A percentile compares a stretch with the other conserved stretches of the same genome.
Conservation (phyloP, 768 basidiomycete species). For the Suillus sp. region DNA sequence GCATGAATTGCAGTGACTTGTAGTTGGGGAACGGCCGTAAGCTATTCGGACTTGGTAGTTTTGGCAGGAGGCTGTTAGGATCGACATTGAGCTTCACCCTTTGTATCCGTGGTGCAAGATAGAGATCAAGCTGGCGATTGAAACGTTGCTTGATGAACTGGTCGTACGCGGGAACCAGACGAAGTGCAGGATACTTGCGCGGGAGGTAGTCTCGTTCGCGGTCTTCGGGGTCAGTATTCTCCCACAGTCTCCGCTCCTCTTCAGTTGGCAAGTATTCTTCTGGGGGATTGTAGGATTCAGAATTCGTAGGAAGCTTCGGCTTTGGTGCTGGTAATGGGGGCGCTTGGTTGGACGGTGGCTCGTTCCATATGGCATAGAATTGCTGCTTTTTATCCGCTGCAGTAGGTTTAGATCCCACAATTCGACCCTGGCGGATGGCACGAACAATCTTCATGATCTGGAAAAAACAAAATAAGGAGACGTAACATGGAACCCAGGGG, state of each 20-base stretch:
- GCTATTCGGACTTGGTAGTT: slow-evolving; percentile 89
- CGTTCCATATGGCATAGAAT: slow-evolving; percentile 90
- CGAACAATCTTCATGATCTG: slow-evolving; percentile 99
- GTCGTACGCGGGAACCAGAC: slow-evolving; percentile 90
- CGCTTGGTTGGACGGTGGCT: slow-evolving; percentile 68
- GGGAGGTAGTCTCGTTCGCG: slow-evolving; percentile 89
- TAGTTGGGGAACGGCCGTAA: slow-evolving; percentile 94
- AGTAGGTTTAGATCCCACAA: slow-evolving; percentile 86
- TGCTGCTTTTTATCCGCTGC: slow-evolving; percentile 61
- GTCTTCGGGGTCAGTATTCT: slow-evolving; percentile 82
- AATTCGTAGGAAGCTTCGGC: slow-evolving; percentile 81
- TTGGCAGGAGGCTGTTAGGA: slow-evolving; percentile 88
- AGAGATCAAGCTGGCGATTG: slow-evolving; percentile 91
- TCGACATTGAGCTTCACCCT: slow-evolving; percentile 88
- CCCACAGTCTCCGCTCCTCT: slow-evolving; percentile 81
- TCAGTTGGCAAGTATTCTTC: slow-evolving; percentile 92
- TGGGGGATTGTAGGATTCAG: slow-evolving; percentile 99
- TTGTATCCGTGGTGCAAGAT: slow-evolving; percentile 92
- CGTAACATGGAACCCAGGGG: neutral
- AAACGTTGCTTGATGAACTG: slow-evolving; percentile 94
- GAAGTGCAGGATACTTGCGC: slow-evolving; percentile 79
- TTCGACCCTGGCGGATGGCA: slow-evolving; percentile 94
- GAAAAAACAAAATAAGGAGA: slow-evolving; percentile 12
- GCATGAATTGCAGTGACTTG: slow-evolving; percentile 68
- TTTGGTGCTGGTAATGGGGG: slow-evolving; percentile 96